phyloP scores from a whole-genome alignment of 2,329 filamentous ascomycete genomes.

The Aspergillus japonicus region DNA sequence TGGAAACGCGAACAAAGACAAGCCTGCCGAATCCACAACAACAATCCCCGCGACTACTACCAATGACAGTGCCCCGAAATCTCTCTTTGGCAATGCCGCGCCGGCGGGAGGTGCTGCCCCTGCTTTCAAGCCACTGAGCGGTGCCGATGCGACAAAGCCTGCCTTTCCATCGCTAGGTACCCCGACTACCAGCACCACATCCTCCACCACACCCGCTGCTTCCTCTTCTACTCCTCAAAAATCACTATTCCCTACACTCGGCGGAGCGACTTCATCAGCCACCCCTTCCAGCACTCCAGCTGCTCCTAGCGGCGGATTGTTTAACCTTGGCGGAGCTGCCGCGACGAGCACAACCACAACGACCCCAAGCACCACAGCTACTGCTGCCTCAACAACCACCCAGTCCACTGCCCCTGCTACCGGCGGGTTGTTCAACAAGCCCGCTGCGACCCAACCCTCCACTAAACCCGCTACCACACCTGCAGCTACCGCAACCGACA shows the following conservation, averaged over 20 bases:
- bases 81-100: slow-evolving; percentile 26
- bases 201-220: slow-evolving; percentile 26
- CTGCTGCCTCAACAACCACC: slow-evolving; percentile 20
- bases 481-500: slow-evolving; percentile 22
- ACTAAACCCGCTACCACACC: slow-evolving; percentile 23
- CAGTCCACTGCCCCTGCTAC: slow-evolving; percentile 19
- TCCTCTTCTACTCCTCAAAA: slow-evolving; percentile 35
- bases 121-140: slow-evolving; percentile 28
- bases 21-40: slow-evolving; percentile 26
- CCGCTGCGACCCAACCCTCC: slow-evolving; percentile 24
- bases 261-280: slow-evolving; percentile 30
- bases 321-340: slow-evolving; percentile 25
- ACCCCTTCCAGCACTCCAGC: slow-evolving; percentile 32
- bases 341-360: slow-evolving; percentile 27
- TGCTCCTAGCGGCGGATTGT: slow-evolving; percentile 27
- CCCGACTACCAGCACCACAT: slow-evolving; percentile 18
- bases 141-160: slow-evolving; percentile 27
- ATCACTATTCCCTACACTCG: slow-evolving; percentile 31
- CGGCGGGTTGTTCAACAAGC: slow-evolving; percentile 28
- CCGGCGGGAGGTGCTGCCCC: not conserved
- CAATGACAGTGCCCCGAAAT: slow-evolving; percentile 26
- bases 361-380: not conserved
- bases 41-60: slow-evolving; percentile 24
- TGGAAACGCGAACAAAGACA: slow-evolving; percentile 29
- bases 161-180: slow-evolving; percentile 25